phyloP scores from a whole-genome alignment of 176 grass and related monocot genomes.

The Carex pumila region DNA sequence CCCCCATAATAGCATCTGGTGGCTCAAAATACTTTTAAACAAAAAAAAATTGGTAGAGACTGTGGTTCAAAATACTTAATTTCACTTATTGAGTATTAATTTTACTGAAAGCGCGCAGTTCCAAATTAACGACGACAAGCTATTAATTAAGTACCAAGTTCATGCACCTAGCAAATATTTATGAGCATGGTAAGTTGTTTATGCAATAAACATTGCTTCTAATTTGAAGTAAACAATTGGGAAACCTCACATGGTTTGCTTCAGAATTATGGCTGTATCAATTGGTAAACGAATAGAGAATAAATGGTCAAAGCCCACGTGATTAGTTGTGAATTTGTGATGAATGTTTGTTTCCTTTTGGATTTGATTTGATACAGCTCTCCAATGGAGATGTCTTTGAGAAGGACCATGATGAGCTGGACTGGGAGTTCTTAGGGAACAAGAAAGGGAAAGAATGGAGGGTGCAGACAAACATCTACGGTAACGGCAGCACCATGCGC shows the following conservation, averaged over 20 bases:
- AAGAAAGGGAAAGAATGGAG: slow-evolving; percentile 44
- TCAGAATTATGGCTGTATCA: background rate
- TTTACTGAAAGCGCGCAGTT: background rate
- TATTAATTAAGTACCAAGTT: background rate
- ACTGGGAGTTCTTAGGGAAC: slow-evolving; percentile 57
- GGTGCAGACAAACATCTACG: slow-evolving; percentile 51
- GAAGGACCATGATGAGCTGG: slow-evolving; percentile 48
- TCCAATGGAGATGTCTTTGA: slow-evolving; percentile 48
- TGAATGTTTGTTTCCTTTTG: slow-evolving; percentile 13
- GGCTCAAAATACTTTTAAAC: background rate
- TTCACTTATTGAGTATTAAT: background rate
- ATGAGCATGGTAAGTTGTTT: background rate
- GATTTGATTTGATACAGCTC: slow-evolving; percentile 34
- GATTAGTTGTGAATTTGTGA: slow-evolving; percentile 8
- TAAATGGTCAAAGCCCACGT: background rate
- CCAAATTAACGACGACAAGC: background rate
- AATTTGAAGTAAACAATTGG: background rate
- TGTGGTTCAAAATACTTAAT: background rate
- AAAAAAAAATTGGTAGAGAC: no score
- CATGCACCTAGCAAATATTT: background rate
- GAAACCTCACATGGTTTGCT: slow-evolving; percentile 13
- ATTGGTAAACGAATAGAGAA: background rate
- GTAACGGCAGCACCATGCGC: slow-evolving; percentile 45
- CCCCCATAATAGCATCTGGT: background rate
- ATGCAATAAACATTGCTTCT: background rate